These are phyloP conservation scores for Chrysoporthe puriensis DNA, from an alignment of 2,329 filamentous ascomycete species.

Conservation along the genomic window DNA sequence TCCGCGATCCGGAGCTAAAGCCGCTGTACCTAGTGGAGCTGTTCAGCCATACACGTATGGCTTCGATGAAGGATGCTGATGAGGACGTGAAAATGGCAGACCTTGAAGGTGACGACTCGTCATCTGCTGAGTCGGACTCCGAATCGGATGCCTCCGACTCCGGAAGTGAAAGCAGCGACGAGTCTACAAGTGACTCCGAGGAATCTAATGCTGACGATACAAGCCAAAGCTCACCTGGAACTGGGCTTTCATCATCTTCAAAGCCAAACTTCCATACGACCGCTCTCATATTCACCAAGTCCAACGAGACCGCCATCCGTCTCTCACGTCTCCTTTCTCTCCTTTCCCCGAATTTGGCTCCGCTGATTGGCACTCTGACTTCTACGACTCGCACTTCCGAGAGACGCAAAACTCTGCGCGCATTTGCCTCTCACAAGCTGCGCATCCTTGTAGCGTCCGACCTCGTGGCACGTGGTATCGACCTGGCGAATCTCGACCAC, in stretches of 20 bases:
- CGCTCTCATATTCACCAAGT: constrained; percentile 86
- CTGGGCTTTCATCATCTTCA: constrained; percentile 1
- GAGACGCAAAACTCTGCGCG: constrained; percentile 67
- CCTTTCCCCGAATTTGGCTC: constrained; percentile 61
- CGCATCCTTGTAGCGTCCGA: constrained; percentile 88
- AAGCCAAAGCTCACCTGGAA: constrained; percentile 1
- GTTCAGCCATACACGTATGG: constrained; percentile 61
- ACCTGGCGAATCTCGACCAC: constrained; percentile 77
- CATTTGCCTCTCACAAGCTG: constrained; percentile 65
- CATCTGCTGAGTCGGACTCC: constrained; percentile 38
- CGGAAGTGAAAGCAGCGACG: constrained; percentile 28
- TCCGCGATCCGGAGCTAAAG: constrained; percentile 72
- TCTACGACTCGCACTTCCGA: constrained; percentile 76
- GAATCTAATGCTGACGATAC: constrained; percentile 31
- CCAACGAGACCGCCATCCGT: constrained; percentile 84
- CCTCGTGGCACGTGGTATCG: constrained; percentile 88
- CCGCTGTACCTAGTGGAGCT: constrained; percentile 85
- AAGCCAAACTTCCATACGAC: constrained; percentile 41
- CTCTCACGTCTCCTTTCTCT: constrained; percentile 78
- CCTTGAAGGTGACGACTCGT: constrained; percentile 38
- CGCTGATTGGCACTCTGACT: constrained; percentile 70
- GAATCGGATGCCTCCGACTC: constrained; percentile 41
- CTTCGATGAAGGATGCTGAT: constrained; percentile 32
- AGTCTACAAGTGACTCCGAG: constrained; percentile 33
- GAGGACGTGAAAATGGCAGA: constrained; percentile 44